Evolutionary conservation across 805 yeast species (phyloP), one percentile per base, ranked within the genome.

Genomic region (Schwanniomyces polymorphus): DNA sequence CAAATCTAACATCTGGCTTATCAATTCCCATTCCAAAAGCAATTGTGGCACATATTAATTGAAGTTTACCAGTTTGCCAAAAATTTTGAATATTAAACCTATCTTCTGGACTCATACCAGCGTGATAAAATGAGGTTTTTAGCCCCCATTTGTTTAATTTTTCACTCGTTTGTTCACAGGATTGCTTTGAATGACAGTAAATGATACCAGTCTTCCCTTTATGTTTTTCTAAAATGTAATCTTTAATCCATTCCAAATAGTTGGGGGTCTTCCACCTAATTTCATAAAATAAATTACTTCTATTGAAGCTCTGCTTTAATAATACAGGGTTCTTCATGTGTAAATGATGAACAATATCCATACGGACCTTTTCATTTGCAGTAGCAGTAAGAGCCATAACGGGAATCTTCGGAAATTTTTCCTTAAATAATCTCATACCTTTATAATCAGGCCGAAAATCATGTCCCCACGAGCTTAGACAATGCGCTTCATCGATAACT

Each of bases 21-120:
- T 94, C 99, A 47, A 94, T 92, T 41, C 99, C 99, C 99, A 94
- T 94, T 25, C 99, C 99, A 75, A 94, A 94, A 0, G 99, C 99
- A 58, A 94, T 87, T 0, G 99, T 94, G 0, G 99, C 99, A 70
- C 97, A 92, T 11, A 94, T 91, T 1, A 91, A 86, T 60, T 85
- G 86, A 18, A 85, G 68, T 17, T 66, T 63, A 46, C 86, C 85
- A 1, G 68, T 61, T 64, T 94, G 99, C 99, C 99, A 94, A 27
- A 68, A 72, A 18, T 71, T 71, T 65, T 94, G 99, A n/a, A 90
- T 82, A 3, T 64, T 53, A 17, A 80, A 68, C 49, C 98, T 75
- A 27, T 85, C 90, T 11, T 86, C 87, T 0, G 91, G 76, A 8
- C 78, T 73, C 94, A 94, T 83, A n/a, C 98, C 97, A 0, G 98